Evolutionary conservation across 345 rosid species (phyloP).

Genomic region (Eucalyptus virginea): DNA sequence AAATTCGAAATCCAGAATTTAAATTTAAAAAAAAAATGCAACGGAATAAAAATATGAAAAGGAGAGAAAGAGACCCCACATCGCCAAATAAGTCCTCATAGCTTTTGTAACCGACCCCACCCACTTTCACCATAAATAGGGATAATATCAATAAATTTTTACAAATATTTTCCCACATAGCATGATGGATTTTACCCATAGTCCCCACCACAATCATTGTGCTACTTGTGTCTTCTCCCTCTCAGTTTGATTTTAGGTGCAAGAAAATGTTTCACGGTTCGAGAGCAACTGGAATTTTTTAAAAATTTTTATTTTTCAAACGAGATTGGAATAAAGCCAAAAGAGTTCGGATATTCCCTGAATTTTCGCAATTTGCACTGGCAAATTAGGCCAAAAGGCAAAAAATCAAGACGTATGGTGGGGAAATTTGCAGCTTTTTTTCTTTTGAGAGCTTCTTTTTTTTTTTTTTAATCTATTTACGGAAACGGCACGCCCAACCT

Average conservation of each 20-base stretch:
- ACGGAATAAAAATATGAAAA: neutral
- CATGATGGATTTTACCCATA: neutral
- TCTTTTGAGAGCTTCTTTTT: neutral
- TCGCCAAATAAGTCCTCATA: neutral
- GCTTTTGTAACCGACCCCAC: slow-evolving; percentile 30
- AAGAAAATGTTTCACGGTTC: neutral
- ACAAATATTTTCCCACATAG: neutral
- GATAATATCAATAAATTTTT: neutral
- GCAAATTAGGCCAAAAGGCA: neutral
- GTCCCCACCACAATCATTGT: slow-evolving; percentile 40
- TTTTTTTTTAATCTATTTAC: neutral
- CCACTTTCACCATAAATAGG: slow-evolving; percentile 10
- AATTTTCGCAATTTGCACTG: neutral
- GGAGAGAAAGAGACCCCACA: neutral
- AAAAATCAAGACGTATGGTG: neutral
- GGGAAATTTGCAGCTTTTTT: neutral
- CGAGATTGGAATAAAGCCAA: neutral
- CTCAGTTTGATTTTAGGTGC: too few species aligned
- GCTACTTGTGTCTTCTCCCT: neutral
- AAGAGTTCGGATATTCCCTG: neutral
- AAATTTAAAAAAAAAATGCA: neutral
- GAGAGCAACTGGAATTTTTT: neutral
- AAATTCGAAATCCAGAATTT: neutral
- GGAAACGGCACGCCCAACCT: neutral
- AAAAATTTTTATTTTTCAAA: neutral